phyloP scores from a whole-genome alignment of 371 early-diverging fungal genomes.

The Saksenaea vasiformis region DNA sequence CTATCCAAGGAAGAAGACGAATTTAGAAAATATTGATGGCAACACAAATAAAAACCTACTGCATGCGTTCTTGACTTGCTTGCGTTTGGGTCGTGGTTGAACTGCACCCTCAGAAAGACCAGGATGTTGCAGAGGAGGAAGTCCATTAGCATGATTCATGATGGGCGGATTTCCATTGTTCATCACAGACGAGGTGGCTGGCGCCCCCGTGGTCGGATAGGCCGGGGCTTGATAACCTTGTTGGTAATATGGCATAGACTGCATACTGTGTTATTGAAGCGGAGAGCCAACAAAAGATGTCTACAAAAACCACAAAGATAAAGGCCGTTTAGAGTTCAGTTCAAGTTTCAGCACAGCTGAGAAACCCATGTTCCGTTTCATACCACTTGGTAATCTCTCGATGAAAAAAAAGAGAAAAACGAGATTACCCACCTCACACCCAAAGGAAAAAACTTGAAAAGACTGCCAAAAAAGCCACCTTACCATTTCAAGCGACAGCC shows the following conservation, averaged over 20 bases:
- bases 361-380: conserved; percentile 1
- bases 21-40: not conserved
- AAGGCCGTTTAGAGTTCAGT: conserved; percentile 1
- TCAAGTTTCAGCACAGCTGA: not conserved
- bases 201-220: not conserved
- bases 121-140: conserved; percentile 10
- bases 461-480: conserved; percentile 1
- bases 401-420: conserved; percentile 1
- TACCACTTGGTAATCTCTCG: not conserved
- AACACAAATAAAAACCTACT: conserved; percentile 35
- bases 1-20: conserved; percentile 26
- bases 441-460: not conserved
- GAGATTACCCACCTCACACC: not conserved
- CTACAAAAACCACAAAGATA: not conserved
- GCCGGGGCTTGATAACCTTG: conserved; percentile 6
- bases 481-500: not conserved
- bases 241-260: conserved; percentile 10
- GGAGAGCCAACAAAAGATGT: conserved; percentile 6
- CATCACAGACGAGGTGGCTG: conserved; percentile 5
- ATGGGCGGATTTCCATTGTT: conserved; percentile 5
- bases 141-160: conserved; percentile 5
- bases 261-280: conserved; percentile 11
- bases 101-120: not conserved
- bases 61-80: conserved; percentile 54
- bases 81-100: conserved; percentile 30